Evolutionary conservation across 306 rosid species (phyloP).

Genomic region (Canavalia ensiformis): DNA sequence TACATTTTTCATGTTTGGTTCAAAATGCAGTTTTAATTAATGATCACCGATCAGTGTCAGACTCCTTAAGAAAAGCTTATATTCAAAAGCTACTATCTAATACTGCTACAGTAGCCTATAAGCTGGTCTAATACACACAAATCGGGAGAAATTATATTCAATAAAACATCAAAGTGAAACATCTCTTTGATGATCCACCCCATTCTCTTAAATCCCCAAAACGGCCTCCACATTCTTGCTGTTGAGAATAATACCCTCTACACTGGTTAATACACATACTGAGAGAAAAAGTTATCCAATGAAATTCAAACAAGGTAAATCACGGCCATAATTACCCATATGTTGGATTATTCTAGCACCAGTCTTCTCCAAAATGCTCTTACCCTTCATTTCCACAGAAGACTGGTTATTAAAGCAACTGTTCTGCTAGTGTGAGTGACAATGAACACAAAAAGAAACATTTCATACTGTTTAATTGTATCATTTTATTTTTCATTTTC

Average conservation of each 20-base stretch:
- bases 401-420: not conserved
- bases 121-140: slow-evolving; percentile 16
- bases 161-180: not conserved
- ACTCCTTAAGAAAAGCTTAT: not conserved
- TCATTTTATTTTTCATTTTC: slow-evolving; percentile 6
- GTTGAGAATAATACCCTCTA: not conserved
- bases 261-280: not conserved
- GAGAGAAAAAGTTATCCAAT: not conserved
- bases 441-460: slow-evolving; percentile 23
- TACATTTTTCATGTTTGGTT: not conserved
- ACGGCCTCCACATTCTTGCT: not conserved
- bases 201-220: not conserved
- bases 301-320: slow-evolving; percentile 17
- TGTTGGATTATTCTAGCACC: slow-evolving; percentile 22
- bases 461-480: not conserved
- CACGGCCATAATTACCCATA: slow-evolving; percentile 1
- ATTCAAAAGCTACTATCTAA: not conserved
- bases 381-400: not conserved
- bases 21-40: not conserved
- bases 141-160: slow-evolving; percentile 4
- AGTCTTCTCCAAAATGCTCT: not conserved
- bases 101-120: not conserved
- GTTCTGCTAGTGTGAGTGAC: slow-evolving; percentile 15
- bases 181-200: not conserved
- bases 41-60: not conserved